Evolutionary conservation across 164 flowering plant genomes (phyloP), one percentile per base, ranked within the genome.

Genomic region (Litsea cubeba): DNA sequence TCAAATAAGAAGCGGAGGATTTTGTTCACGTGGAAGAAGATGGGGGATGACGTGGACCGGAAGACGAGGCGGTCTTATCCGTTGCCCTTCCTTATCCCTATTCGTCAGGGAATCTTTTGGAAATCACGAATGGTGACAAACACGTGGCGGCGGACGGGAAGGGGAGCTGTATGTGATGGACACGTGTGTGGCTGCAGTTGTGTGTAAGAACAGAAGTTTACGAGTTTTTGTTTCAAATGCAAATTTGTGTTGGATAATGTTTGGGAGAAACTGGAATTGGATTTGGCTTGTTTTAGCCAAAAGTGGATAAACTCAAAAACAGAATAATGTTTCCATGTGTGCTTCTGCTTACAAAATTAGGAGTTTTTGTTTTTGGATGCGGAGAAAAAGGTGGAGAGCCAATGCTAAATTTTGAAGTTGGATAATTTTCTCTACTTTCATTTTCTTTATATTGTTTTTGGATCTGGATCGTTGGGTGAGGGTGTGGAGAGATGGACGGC

Each of bases 11-110:
- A 40, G 10, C 1, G 11, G 46, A 40, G 46, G 10, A 0, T 5
- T 40, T 40, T 40, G 46, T 7, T 1, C 46, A 40, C 46, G 46
- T 40, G 46, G 35, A 30, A 30, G 35, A 30, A 30, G 35, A 30
- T 30, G 35, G 46, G 46, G 10, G 63, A 2, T 60, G 63, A 60
- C 63, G 63, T 60, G 63, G 24, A n/a, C 63, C 63, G 6, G 26
- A 50, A 20, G 26, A 60, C n/a, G 15, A 4, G 6, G 18, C 30
- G 72, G 11, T n/a, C 72, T 70, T 70, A 70, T 70, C 72, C 62
- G 20, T 24, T 25, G 18, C 28, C 20, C 2, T 50, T 70, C 7
- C 46, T 51, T 70, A 35, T 35, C 54, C 24, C 54, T n/a, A 46
- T 68, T 46, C 40, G 4, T 54, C 62, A 17, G 62, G 62, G 62